Base-by-base conservation (phyloP, 257 asterid species). In the Agastache rugosa region DNA sequence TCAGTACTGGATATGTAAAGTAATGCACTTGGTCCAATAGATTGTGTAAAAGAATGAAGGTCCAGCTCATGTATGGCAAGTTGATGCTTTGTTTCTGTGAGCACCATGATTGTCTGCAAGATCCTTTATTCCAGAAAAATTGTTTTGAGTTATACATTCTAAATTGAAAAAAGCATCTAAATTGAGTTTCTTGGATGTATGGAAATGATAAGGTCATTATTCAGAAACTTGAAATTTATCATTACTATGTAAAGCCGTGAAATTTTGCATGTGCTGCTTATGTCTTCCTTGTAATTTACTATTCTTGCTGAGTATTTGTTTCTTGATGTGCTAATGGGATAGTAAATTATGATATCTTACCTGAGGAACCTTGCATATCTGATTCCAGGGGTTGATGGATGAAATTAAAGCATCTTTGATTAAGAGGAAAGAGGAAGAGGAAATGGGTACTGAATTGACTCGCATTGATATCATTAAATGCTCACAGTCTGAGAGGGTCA, bases 391-490 rank as follows among this genome's bases (percentile, higher is more conserved):
- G 47, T 79, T 93, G 72, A 86, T 85, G 47, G 93, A 90, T 77
- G 96, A 80, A 67, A 84, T 90, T 70, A 90, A 84, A 84, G 79
- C 75, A 69, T 69, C 83, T 71, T 55, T 87, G 72, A 86, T 75
- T 75, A 87, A 82, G 81, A 88, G 83, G 87, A 89, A 87, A 84
- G 98, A 88, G 80, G 94, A 90, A 25, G 96, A 87, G 69, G 96
- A 90, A 61, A 75, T 86, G 87, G 93, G 86, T 72, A 76, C 92
- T 48, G 98, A 91, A 83, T 77, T 93, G 85, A 90, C 91, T 37
- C 96, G 98, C 67, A 81, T 81, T 73, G 98, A 93, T 82, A 93
- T 93, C 73, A 93, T 91, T 79, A 89, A 90, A 85, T 93, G 98
- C 87, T 85, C 87, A 86, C 98, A 93, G 82, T 91, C 97, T 61